These are phyloP conservation scores for Funneliformis geosporum DNA, from an alignment of 192 early-diverging fungal genomes.

Conservation along the genomic window DNA sequence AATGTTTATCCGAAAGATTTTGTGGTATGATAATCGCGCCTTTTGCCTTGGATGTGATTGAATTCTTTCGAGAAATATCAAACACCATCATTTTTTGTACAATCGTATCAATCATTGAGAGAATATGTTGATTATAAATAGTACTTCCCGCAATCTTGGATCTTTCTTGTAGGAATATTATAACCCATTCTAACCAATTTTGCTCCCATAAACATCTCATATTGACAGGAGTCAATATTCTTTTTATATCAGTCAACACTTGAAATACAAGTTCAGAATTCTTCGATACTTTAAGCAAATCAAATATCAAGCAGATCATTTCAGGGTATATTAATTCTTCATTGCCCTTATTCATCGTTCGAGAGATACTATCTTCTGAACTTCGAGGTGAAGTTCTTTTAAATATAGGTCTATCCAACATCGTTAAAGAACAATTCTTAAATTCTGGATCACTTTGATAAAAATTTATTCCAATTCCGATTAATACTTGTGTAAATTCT, in stretches of 20 bases:
- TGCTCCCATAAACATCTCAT: slow-evolving; percentile 47
- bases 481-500: slow-evolving; percentile 44
- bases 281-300: slow-evolving; percentile 36
- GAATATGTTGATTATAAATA: slow-evolving; percentile 38
- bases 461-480: slow-evolving; percentile 42
- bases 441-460: slow-evolving; percentile 43
- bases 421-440: slow-evolving; percentile 34
- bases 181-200: slow-evolving; percentile 44
- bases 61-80: slow-evolving; percentile 43
- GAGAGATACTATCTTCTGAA: slow-evolving; percentile 15
- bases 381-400: neutral
- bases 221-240: slow-evolving; percentile 43
- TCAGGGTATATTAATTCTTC: slow-evolving; percentile 46
- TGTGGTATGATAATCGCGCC: slow-evolving; percentile 33
- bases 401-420: slow-evolving; percentile 28
- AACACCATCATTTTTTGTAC: slow-evolving; percentile 51
- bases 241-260: slow-evolving; percentile 42
- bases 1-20: slow-evolving; percentile 18
- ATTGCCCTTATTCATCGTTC: slow-evolving; percentile 37
- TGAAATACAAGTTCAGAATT: slow-evolving; percentile 45
- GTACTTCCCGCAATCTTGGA: slow-evolving; percentile 38
- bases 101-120: slow-evolving; percentile 42
- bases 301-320: slow-evolving; percentile 40
- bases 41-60: slow-evolving; percentile 36
- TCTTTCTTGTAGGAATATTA: slow-evolving; percentile 37